Evolutionary conservation across 352 stramenopile species (phyloP).

Genomic region (Phytopythium litorale): DNA sequence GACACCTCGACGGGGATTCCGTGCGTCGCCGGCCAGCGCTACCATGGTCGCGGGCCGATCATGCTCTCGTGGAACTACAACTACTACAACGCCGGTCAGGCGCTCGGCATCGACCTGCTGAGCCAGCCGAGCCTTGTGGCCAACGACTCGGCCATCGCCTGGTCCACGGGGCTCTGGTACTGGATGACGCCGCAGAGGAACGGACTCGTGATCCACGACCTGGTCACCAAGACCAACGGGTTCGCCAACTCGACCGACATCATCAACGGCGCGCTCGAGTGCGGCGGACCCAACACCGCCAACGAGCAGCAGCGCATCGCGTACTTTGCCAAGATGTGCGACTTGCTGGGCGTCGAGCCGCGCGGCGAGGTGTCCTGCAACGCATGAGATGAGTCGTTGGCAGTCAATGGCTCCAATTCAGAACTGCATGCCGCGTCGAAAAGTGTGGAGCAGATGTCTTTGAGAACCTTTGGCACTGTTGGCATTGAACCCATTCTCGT

Average conservation of each 20-base stretch:
- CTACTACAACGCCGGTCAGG: constrained; percentile 34
- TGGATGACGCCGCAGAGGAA: constrained; percentile 41
- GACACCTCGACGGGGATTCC: constrained; percentile 24
- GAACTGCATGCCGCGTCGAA: too few species aligned
- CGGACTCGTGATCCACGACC: constrained; percentile 38
- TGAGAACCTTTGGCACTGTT: too few species aligned
- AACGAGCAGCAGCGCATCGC: constrained; percentile 38
- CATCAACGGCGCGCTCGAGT: constrained; percentile 49
- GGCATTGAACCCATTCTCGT: too few species aligned
- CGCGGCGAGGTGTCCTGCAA: constrained; percentile 33
- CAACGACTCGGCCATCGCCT: constrained; percentile 27
- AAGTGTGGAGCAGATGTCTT: too few species aligned
- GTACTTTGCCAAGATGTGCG: constrained; percentile 24
- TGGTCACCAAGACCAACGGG: constrained; percentile 26
- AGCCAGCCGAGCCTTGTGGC: constrained; percentile 34
- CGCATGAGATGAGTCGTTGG: too few species aligned
- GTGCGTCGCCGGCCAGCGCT: constrained; percentile 30
- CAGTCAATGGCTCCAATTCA: too few species aligned
- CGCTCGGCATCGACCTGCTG: constrained; percentile 32
- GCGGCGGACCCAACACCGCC: constrained; percentile 27
- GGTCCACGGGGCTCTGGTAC: constrained; percentile 52
- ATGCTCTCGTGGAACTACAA: constrained; percentile 59
- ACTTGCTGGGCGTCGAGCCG: constrained; percentile 23
- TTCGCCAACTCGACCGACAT: constrained; percentile 40
- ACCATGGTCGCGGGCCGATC: constrained; percentile 50